A percentile compares a stretch with the other conserved stretches of the same genome.
Conservation (phyloP, 2,329 filamentous ascomycete genomes). For the Talaromyces funiculosus region DNA sequence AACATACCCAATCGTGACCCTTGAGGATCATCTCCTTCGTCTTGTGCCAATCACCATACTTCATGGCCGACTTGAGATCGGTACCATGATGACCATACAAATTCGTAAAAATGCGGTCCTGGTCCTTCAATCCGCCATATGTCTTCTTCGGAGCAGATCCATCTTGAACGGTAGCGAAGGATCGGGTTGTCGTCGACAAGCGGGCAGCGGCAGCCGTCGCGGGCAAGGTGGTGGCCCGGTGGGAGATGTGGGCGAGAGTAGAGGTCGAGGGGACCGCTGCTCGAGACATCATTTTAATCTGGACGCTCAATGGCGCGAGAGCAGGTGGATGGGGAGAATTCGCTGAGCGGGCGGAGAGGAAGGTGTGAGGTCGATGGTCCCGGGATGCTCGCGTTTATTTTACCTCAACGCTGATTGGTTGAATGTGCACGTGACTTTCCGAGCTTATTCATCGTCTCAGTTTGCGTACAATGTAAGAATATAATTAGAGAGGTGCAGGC, state of each 20-base stretch:
- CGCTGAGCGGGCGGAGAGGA: constrained; percentile 6
- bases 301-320: constrained; percentile 30
- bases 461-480: neutral
- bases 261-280: constrained; percentile 40
- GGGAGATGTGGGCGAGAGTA: constrained; percentile 35
- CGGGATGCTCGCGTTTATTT: constrained; percentile 23
- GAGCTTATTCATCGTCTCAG: neutral
- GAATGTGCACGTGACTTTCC: constrained; percentile 22
- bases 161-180: constrained; percentile 77
- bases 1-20: constrained; percentile 79
- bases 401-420: constrained; percentile 33
- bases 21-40: constrained; percentile 97
- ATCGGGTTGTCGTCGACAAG: constrained; percentile 43
- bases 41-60: constrained; percentile 99
- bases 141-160: constrained; percentile 53
- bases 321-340: neutral
- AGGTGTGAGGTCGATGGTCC: constrained; percentile 3
- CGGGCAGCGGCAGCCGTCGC: constrained; percentile 27
- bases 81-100: constrained; percentile 88
- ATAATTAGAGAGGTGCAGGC: neutral
- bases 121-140: constrained; percentile 85
- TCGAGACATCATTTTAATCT: constrained; percentile 42
- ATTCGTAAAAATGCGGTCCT: constrained; percentile 99
- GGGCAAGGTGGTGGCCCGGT: constrained; percentile 34
- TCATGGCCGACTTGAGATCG: constrained; percentile 89